Conservation (phyloP, 192 early-diverging fungal species). For the Anaeromyces robustus region DNA sequence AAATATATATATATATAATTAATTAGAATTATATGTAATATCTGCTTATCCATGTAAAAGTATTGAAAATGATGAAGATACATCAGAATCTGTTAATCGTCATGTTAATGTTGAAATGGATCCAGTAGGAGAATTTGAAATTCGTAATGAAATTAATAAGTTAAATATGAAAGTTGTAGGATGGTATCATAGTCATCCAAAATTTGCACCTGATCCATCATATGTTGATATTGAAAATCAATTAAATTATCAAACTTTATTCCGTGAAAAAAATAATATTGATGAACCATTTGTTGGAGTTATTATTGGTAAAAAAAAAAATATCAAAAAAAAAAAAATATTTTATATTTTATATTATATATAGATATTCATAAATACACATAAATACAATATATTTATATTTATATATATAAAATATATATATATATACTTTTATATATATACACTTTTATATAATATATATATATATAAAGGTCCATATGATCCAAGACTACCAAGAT, state of each 20-base stretch:
- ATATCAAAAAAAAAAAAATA: neutral
- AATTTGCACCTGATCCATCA: conserved; percentile 72
- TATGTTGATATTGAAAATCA: conserved; percentile 84
- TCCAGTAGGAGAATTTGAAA: conserved; percentile 59
- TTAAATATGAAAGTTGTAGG: conserved; percentile 65
- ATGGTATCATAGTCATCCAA: conserved; percentile 92
- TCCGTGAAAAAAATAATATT: conserved; percentile 28
- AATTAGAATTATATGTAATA: conserved; percentile 34
- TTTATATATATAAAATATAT: no score
- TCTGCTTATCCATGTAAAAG: conserved; percentile 63
- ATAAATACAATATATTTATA: no score
- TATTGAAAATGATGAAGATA: conserved; percentile 40
- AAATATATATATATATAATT: no score
- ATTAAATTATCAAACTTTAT: conserved; percentile 64
- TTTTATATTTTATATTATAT: neutral
- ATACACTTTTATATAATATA: no score
- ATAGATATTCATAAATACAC: no score
- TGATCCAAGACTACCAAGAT: conserved; percentile 55
- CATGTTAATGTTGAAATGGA: conserved; percentile 81
- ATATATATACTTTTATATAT: no score
- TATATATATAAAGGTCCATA: conserved; percentile 52
- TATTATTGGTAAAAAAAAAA: conserved; percentile 45
- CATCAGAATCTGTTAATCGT: conserved; percentile 18
- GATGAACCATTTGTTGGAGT: conserved; percentile 76
- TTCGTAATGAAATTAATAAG: conserved; percentile 53